Conservation (phyloP, 805 yeast genomes). For the Metschnikowia lunata region DNA sequence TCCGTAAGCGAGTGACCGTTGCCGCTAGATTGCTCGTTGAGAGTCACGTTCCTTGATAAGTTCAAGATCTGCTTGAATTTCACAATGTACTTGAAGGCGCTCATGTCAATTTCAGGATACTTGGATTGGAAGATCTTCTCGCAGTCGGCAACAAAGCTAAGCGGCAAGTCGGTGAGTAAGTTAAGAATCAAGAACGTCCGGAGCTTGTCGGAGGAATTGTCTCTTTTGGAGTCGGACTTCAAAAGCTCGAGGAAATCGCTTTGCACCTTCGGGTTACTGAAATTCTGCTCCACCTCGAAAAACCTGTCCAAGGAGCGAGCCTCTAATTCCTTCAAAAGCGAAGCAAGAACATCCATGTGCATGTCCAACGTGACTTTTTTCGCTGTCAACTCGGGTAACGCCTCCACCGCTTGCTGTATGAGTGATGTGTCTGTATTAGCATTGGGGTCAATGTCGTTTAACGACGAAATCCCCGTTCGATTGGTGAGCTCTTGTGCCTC, state of each 20-base stretch:
- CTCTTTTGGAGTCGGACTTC: constrained; percentile 47
- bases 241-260: constrained; percentile 58
- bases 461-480: constrained; percentile 65
- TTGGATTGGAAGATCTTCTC: constrained; percentile 53
- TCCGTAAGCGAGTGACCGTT: constrained; percentile 25
- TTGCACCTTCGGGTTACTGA: constrained; percentile 55
- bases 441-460: constrained; percentile 68
- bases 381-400: constrained; percentile 86
- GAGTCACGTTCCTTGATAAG: constrained; percentile 25
- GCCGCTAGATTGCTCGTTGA: constrained; percentile 25
- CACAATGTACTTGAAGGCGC: constrained; percentile 68
- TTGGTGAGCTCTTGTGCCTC: constrained; percentile 85
- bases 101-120: constrained; percentile 50
- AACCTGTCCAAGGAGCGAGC: constrained; percentile 84
- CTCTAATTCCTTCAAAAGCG: constrained; percentile 76
- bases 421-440: constrained; percentile 55
- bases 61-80: constrained; percentile 76
- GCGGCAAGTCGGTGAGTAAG: constrained; percentile 43
- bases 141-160: constrained; percentile 43
- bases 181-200: constrained; percentile 83
- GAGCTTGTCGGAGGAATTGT: constrained; percentile 72
- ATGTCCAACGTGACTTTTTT: constrained; percentile 85
- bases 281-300: constrained; percentile 89
- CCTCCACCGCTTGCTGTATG: constrained; percentile 83
- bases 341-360: constrained; percentile 93